Percentiles rank a stretch among this genome's conserved stretches.
These are phyloP conservation scores for Epichloe sylvatica DNA, from an alignment of 2,329 filamentous ascomycete genomes.

Conservation along the genomic window DNA sequence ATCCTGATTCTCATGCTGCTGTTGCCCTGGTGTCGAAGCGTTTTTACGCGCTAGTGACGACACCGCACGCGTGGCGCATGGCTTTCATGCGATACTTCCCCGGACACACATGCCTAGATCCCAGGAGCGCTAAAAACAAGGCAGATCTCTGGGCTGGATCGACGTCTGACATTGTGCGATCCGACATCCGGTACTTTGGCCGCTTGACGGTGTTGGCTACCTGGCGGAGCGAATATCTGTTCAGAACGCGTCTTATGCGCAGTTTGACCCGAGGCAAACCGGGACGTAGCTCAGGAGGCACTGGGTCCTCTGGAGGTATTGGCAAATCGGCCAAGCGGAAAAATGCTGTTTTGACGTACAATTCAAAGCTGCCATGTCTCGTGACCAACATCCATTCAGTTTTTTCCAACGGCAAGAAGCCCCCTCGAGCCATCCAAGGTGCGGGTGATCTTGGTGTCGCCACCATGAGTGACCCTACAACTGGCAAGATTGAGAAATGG, in stretches of 20 bases:
- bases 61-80: conserved; percentile 84
- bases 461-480: conserved; percentile 68
- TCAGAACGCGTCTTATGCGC: conserved; percentile 70
- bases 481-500: conserved; percentile 67
- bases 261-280: conserved; percentile 76
- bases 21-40: conserved; percentile 78
- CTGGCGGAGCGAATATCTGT: conserved; percentile 90
- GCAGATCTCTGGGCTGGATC: conserved; percentile 30
- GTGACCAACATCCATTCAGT: conserved; percentile 68
- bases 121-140: conserved; percentile 20
- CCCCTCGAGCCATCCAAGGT: conserved; percentile 71
- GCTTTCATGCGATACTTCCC: conserved; percentile 87
- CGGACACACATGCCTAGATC: conserved; percentile 38
- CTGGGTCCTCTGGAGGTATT: conserved; percentile 37
- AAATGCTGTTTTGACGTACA: conserved; percentile 69
- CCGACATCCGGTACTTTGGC: conserved; percentile 66
- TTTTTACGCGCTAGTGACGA: conserved; percentile 77
- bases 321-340: conserved; percentile 47
- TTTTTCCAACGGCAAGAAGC: conserved; percentile 59
- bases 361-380: conserved; percentile 65
- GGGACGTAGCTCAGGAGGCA: conserved; percentile 36
- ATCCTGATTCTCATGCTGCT: conserved; percentile 67
- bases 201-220: conserved; percentile 73
- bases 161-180: conserved; percentile 42
- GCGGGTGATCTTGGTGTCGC: conserved; percentile 63